A percentile compares a stretch with the other conserved stretches of the same genome.
phyloP scores from a whole-genome alignment of 1,139 yeast genomes.

The Nadsonia starkeyi-henricii region DNA sequence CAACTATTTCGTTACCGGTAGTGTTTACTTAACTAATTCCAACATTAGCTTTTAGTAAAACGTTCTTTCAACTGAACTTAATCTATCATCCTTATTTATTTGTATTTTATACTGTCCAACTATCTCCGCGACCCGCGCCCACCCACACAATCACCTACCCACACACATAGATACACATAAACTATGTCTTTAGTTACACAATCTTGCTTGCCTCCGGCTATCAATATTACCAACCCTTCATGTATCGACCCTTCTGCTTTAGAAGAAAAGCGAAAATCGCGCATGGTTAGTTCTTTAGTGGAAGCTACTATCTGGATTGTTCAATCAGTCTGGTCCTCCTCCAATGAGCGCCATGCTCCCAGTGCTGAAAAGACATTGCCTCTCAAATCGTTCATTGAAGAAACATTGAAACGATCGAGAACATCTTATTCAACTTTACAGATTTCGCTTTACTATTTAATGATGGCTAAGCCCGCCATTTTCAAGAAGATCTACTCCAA shows the following conservation, averaged over 20 bases:
- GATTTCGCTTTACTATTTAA: conserved; percentile 49
- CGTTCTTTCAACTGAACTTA: neutral
- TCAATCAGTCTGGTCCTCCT: conserved; percentile 22
- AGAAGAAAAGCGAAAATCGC: neutral
- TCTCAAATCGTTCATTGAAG: conserved; percentile 38
- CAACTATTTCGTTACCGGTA: neutral
- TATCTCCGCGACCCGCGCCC: too few species aligned
- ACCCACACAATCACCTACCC: too few species aligned
- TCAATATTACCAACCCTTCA: neutral
- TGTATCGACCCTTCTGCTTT: too few species aligned
- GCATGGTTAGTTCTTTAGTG: conserved; percentile 11
- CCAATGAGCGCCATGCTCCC: conserved; percentile 5
- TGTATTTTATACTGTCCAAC: too few species aligned
- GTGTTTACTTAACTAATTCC: neutral
- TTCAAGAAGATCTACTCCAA: conserved; percentile 4
- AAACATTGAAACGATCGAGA: conserved; percentile 54
- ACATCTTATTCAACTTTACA: conserved; percentile 54
- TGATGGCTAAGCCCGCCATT: conserved; percentile 28
- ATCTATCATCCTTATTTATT: neutral
- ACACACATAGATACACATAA: too few species aligned
- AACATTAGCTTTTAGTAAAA: neutral
- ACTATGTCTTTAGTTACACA: neutral
- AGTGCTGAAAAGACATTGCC: conserved; percentile 19
- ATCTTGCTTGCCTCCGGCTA: neutral
- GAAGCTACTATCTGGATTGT: conserved; percentile 25